A percentile compares a stretch with the other conserved stretches of the same genome.
Evolutionary conservation across 352 stramenopile species (phyloP).

Genomic region (Aphanomyces euteiches): DNA sequence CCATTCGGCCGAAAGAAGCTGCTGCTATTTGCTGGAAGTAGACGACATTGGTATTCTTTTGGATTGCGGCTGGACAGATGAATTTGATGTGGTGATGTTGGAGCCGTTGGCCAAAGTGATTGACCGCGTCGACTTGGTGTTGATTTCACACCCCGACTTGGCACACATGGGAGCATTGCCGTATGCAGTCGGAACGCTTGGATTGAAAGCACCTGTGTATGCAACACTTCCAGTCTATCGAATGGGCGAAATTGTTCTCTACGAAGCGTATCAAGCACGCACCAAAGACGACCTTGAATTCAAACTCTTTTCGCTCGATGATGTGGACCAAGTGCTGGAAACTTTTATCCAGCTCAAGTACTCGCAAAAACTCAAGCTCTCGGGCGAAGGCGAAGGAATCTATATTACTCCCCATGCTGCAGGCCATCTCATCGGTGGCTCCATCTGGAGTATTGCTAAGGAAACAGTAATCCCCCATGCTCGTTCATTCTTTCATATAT

Average conservation of each 20-base stretch:
- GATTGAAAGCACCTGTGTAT: slow-evolving; percentile 86
- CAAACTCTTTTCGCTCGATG: slow-evolving; percentile 88
- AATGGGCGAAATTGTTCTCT: slow-evolving; percentile 96
- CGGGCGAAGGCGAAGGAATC: slow-evolving; percentile 80
- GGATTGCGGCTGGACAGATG: slow-evolving; percentile 88
- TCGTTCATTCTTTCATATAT: background rate
- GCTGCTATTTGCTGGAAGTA: slow-evolving; percentile 86
- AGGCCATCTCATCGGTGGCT: slow-evolving; percentile 92
- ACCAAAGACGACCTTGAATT: slow-evolving; percentile 90
- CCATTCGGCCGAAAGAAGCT: slow-evolving; percentile 72
- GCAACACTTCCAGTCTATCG: slow-evolving; percentile 93
- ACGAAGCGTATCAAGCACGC: slow-evolving; percentile 92
- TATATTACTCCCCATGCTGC: slow-evolving; percentile 92
- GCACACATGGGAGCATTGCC: slow-evolving; percentile 87
- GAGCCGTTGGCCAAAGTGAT: slow-evolving; percentile 78
- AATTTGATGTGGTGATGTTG: slow-evolving; percentile 81
- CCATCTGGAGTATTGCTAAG: slow-evolving; percentile 92
- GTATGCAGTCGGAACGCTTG: slow-evolving; percentile 84
- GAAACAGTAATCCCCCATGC: slow-evolving; percentile 67
- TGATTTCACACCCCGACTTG: slow-evolving; percentile 87
- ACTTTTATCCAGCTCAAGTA: slow-evolving; percentile 94
- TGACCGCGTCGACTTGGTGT: slow-evolving; percentile 82
- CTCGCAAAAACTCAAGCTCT: slow-evolving; percentile 89
- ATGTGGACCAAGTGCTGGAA: slow-evolving; percentile 92
- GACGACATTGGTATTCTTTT: slow-evolving; percentile 89